Conservation (phyloP, 2,329 filamentous ascomycete species). For the Pyrenophora tritici-repentis region DNA sequence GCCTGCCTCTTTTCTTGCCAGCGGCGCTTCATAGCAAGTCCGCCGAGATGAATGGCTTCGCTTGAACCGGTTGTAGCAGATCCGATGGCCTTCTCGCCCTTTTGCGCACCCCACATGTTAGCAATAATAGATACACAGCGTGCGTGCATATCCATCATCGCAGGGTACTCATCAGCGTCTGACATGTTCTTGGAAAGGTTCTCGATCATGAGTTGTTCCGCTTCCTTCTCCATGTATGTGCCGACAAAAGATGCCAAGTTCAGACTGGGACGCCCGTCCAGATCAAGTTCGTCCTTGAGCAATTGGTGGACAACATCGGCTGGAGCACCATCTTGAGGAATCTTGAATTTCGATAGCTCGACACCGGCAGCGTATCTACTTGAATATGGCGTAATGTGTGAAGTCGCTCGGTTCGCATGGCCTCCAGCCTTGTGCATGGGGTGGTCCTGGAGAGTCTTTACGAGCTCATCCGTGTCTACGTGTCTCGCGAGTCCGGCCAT, state of each 20-base stretch:
- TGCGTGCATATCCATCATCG: conserved; percentile 62
- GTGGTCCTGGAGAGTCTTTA: conserved; percentile 57
- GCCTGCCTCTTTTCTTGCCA: conserved; percentile 69
- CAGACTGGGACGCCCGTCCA: conserved; percentile 62
- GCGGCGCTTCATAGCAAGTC: conserved; percentile 69
- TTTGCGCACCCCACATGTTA: conserved; percentile 66
- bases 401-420: conserved; percentile 46
- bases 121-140: conserved; percentile 72
- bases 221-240: conserved; percentile 73
- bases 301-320: conserved; percentile 69
- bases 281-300: conserved; percentile 51
- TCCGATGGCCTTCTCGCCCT: conserved; percentile 67
- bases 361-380: conserved; percentile 60
- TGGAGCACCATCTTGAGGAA: conserved; percentile 62
- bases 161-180: conserved; percentile 61
- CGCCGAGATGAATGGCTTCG: conserved; percentile 72
- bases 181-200: conserved; percentile 73
- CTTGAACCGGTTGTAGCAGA: conserved; percentile 73
- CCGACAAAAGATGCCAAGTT: conserved; percentile 72
- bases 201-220: conserved; percentile 67
- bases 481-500: conserved; percentile 59
- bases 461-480: conserved; percentile 59
- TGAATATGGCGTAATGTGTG: conserved; percentile 62
- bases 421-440: conserved; percentile 47
- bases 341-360: conserved; percentile 64